A percentile compares a stretch with the other conserved stretches of the same genome.
These are phyloP conservation scores for Globisporangium recalcitrans DNA, from an alignment of 352 stramenopile species.

Conservation along the genomic window DNA sequence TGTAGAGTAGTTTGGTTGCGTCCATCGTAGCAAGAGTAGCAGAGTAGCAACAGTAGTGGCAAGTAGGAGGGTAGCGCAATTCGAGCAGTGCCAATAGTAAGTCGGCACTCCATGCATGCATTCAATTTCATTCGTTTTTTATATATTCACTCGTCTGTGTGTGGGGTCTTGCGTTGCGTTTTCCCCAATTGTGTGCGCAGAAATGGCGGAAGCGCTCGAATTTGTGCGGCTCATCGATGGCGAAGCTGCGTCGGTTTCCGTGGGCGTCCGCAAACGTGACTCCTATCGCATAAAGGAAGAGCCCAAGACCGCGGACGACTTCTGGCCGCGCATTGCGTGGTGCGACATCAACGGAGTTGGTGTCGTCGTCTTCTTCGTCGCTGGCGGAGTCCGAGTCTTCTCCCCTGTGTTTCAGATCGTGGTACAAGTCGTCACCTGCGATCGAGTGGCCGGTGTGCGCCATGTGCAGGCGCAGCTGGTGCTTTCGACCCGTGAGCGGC, in stretches of 20 bases:
- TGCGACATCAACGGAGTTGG: not conserved
- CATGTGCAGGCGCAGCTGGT: constrained; percentile 68
- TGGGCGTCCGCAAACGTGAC: constrained; percentile 35
- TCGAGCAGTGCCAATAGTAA: constrained; percentile 3
- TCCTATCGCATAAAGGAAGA: constrained; percentile 48
- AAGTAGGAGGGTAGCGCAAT: constrained; percentile 5
- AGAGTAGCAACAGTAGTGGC: constrained; percentile 9
- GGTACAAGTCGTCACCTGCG: constrained; percentile 61
- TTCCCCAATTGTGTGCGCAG: constrained; percentile 43
- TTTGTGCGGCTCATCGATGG: constrained; percentile 48
- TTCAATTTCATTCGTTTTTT: constrained; percentile 6
- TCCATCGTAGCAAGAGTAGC: constrained; percentile 7
- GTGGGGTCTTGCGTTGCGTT: not conserved
- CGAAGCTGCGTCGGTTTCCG: constrained; percentile 26
- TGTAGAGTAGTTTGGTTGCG: constrained; percentile 16
- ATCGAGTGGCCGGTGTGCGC: constrained; percentile 53
- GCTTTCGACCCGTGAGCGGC: constrained; percentile 60
- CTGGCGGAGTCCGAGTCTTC: not conserved
- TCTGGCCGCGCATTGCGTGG: not conserved
- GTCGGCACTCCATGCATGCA: not conserved
- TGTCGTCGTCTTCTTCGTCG: not conserved
- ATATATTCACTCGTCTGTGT: not conserved
- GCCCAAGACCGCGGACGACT: constrained; percentile 41
- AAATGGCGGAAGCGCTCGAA: constrained; percentile 58
- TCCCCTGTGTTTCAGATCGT: constrained; percentile 14